phyloP scores from a whole-genome alignment of 352 stramenopile species.

The Phytophthora crassamura region DNA sequence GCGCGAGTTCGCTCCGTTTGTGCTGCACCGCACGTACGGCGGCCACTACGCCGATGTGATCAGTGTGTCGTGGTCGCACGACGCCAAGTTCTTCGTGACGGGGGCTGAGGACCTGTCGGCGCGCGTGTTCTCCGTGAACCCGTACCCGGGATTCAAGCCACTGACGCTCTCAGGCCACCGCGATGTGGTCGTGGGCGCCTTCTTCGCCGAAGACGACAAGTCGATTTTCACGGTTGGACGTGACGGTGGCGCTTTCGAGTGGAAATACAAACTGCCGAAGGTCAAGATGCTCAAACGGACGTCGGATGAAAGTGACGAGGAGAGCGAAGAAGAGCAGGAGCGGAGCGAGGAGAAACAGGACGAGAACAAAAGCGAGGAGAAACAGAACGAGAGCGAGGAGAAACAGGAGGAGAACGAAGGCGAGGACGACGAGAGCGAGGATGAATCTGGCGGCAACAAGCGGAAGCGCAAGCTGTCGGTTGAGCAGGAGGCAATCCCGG shows the following conservation, averaged over 20 bases:
- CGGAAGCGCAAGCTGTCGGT: slow-evolving; percentile 36
- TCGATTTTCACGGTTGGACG: slow-evolving; percentile 88
- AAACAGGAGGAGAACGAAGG: slow-evolving; percentile 33
- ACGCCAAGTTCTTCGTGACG: slow-evolving; percentile 92
- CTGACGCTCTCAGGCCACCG: slow-evolving; percentile 91
- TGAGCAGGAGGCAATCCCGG: slow-evolving; percentile 42
- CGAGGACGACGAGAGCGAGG: slow-evolving; percentile 35
- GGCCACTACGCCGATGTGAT: slow-evolving; percentile 92
- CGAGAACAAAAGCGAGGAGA: slow-evolving; percentile 2
- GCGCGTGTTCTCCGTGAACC: slow-evolving; percentile 84
- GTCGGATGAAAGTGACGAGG: slow-evolving; percentile 39
- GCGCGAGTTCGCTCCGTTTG: slow-evolving; percentile 93
- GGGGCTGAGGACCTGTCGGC: slow-evolving; percentile 89
- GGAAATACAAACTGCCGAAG: slow-evolving; percentile 75
- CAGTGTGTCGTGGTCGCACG: slow-evolving; percentile 87
- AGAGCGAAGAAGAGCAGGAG: slow-evolving; percentile 33
- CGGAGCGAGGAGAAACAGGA: slow-evolving; percentile 18
- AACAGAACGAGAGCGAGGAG: slow-evolving; percentile 32
- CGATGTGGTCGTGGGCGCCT: slow-evolving; percentile 85
- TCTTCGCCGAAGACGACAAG: slow-evolving; percentile 83
- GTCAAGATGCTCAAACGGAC: slow-evolving; percentile 38
- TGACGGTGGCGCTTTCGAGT: slow-evolving; percentile 90
- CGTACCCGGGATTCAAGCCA: slow-evolving; percentile 78
- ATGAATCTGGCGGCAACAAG: slow-evolving; percentile 31
- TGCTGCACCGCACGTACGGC: slow-evolving; percentile 87